A percentile compares a stretch with the other conserved stretches of the same genome.
Conservation (phyloP, 495 filamentous ascomycete genomes). For the Chaetomidium leptoderma region DNA sequence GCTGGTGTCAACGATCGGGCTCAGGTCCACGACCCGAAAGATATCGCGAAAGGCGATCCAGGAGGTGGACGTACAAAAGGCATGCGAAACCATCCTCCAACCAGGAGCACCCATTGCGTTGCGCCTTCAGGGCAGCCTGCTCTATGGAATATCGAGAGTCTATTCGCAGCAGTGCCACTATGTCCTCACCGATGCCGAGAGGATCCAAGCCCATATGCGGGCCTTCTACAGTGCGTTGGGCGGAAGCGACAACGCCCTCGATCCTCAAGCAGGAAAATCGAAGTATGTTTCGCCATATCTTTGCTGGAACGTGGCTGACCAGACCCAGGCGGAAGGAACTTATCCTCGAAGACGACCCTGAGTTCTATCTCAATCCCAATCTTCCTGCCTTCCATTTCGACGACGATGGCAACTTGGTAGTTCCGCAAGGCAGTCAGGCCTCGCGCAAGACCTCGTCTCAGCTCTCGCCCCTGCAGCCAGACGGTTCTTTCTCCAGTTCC, state of each 20-base stretch:
- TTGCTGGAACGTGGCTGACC: slow-evolving; percentile 8
- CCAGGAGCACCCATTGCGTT: slow-evolving; percentile 87
- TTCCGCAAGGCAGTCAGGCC: slow-evolving; percentile 30
- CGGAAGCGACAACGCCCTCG: slow-evolving; percentile 48
- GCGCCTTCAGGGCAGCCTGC: slow-evolving; percentile 83
- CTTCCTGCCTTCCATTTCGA: slow-evolving; percentile 37
- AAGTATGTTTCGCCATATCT: slow-evolving; percentile 49
- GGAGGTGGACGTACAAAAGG: slow-evolving; percentile 78
- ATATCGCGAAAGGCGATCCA: slow-evolving; percentile 84
- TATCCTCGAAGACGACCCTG: slow-evolving; percentile 75
- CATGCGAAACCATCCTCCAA: slow-evolving; percentile 78
- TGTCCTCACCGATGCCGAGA: slow-evolving; percentile 73
- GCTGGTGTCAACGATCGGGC: slow-evolving; percentile 86
- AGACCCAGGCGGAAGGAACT: slow-evolving; percentile 68
- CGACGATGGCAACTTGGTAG: slow-evolving; percentile 50
- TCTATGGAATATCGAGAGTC: slow-evolving; percentile 81
- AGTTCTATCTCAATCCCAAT: slow-evolving; percentile 54
- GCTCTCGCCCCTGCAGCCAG: slow-evolving; percentile 33
- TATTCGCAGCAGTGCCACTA: slow-evolving; percentile 84
- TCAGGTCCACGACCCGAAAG: slow-evolving; percentile 60
- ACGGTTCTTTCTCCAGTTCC: slow-evolving; percentile 16
- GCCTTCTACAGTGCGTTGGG: slow-evolving; percentile 52
- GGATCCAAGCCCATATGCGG: slow-evolving; percentile 67
- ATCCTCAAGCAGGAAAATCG: slow-evolving; percentile 65
- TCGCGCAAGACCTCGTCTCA: slow-evolving; percentile 48